A percentile compares a stretch with the other conserved stretches of the same genome.
phyloP scores from a whole-genome alignment of 805 yeast genomes.

The Candida manassasensis region DNA sequence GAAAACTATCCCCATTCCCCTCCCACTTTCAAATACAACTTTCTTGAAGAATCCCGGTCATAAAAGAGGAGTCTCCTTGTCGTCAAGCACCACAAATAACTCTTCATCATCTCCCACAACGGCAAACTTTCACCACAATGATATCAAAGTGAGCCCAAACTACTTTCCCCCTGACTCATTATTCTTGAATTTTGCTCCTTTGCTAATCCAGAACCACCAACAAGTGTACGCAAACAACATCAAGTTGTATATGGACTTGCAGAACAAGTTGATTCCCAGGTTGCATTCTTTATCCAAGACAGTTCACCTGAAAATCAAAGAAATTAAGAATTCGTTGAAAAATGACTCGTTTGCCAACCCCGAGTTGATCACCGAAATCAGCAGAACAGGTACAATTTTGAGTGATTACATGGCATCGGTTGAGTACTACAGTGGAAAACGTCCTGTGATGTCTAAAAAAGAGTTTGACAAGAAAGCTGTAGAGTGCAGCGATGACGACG shows the following conservation, averaged over 20 bases:
- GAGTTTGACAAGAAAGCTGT: slow-evolving; percentile 14
- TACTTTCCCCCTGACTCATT: slow-evolving; percentile 16
- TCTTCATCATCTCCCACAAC: slow-evolving; percentile 1
- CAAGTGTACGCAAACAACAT: slow-evolving; percentile 20
- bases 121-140: slow-evolving; percentile 11
- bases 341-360: slow-evolving; percentile 39
- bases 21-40: slow-evolving; percentile 7
- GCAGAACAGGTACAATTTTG: slow-evolving; percentile 55
- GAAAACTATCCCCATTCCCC: slow-evolving; percentile 1
- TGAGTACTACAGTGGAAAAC: slow-evolving; percentile 33
- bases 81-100: background rate
- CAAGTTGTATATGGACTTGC: slow-evolving; percentile 29
- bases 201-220: slow-evolving; percentile 33
- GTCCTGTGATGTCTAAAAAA: slow-evolving; percentile 27
- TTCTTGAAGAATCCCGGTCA: slow-evolving; percentile 4
- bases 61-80: background rate
- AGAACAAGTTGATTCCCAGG: slow-evolving; percentile 30
- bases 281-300: slow-evolving; percentile 33
- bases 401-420: slow-evolving; percentile 27
- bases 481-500: slow-evolving; percentile 13
- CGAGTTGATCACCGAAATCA: slow-evolving; percentile 38
- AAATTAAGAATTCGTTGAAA: slow-evolving; percentile 34
- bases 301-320: slow-evolving; percentile 35
- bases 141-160: slow-evolving; percentile 16
- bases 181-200: slow-evolving; percentile 26